Evolutionary conservation across 2,329 filamentous ascomycete species (phyloP).

Genomic region (Fusarium pseudocircinatum): DNA sequence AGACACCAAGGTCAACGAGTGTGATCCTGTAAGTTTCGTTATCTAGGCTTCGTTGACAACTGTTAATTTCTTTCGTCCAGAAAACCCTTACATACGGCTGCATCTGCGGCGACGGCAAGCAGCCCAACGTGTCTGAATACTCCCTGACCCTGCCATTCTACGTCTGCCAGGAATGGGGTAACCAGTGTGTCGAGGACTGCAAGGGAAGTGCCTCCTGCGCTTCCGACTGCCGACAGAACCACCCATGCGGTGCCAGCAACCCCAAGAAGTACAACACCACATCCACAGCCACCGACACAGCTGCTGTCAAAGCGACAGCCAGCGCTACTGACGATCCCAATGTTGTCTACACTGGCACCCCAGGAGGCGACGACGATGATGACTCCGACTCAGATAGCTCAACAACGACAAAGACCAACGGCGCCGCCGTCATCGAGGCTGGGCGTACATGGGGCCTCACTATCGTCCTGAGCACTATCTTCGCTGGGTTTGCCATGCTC

Average conservation of each 20-base stretch:
- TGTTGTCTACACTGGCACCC: conserved; percentile 48
- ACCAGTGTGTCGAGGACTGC: conserved; percentile 72
- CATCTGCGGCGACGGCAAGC: conserved; percentile 72
- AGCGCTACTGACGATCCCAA: conserved; percentile 46
- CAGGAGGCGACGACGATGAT: background rate
- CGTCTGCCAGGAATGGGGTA: conserved; percentile 76
- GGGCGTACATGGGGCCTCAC: conserved; percentile 52
- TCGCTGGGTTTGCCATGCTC: conserved; percentile 54
- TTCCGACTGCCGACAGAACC: conserved; percentile 68
- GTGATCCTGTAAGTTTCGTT: conserved; percentile 66
- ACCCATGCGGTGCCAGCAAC: conserved; percentile 77
- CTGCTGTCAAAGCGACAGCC: conserved; percentile 52
- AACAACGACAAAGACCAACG: conserved; percentile 24
- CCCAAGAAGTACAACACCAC: conserved; percentile 69
- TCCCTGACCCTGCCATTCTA: conserved; percentile 82
- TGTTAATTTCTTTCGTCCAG: conserved; percentile 47
- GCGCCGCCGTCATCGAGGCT: conserved; percentile 47
- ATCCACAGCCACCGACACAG: conserved; percentile 49
- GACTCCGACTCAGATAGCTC: conserved; percentile 20
- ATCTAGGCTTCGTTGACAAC: conserved; percentile 23
- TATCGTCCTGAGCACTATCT: conserved; percentile 51
- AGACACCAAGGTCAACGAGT: conserved; percentile 69
- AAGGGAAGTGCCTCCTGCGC: conserved; percentile 65
- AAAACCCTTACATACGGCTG: conserved; percentile 73
- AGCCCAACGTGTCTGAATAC: conserved; percentile 80